These are phyloP conservation scores for Euphorbia lathyris DNA, from an alignment of 345 rosid species.

Conservation along the genomic window DNA sequence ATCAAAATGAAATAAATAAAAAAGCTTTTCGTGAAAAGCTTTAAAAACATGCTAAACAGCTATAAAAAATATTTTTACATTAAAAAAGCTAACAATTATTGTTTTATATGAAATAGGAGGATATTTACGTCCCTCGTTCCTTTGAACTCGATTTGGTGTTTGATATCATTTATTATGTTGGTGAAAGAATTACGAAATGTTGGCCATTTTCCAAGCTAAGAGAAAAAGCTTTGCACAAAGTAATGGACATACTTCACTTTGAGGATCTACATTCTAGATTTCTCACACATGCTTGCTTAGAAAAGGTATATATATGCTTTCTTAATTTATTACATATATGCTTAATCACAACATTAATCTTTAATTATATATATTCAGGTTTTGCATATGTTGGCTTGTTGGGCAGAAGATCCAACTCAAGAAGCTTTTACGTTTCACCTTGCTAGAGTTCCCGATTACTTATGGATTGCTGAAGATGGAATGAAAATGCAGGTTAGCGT, in stretches of 20 bases:
- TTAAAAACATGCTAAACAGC: too few relatives aligned
- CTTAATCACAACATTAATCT: too few relatives aligned
- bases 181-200: constrained; percentile 39
- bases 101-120: constrained; percentile 37
- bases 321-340: too few relatives aligned
- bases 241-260: constrained; percentile 54
- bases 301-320: too few relatives aligned
- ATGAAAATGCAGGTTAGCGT: constrained; percentile 9
- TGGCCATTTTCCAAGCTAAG: constrained; percentile 69
- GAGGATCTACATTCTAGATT: constrained; percentile 62
- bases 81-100: too few relatives aligned
- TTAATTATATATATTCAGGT: neutral
- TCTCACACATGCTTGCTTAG: constrained; percentile 50
- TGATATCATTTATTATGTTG: constrained; percentile 45
- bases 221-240: constrained; percentile 45
- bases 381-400: constrained; percentile 9
- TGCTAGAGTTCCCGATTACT: constrained; percentile 25
- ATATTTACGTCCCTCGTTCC: constrained; percentile 57
- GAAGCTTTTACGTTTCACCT: constrained; percentile 21
- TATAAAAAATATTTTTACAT: too few relatives aligned
- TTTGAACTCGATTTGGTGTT: constrained; percentile 47
- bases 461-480: constrained; percentile 39
- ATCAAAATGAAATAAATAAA: too few relatives aligned
- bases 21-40: too few relatives aligned
- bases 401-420: constrained; percentile 10